phyloP scores from a whole-genome alignment of 2,329 filamentous ascomycete species.

The Aspergillus floridensis region DNA sequence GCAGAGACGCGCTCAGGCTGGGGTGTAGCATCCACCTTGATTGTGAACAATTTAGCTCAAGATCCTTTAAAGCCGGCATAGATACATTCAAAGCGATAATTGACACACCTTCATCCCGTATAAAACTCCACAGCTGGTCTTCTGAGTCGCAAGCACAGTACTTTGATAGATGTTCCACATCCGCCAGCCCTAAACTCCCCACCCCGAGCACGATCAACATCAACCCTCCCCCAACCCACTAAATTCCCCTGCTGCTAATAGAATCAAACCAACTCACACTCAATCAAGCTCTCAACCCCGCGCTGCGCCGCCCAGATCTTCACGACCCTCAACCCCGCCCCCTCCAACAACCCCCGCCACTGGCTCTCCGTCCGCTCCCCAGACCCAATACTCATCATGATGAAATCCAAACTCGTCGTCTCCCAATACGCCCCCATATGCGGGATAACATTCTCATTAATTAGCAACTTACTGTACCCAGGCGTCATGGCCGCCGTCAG shows the following conservation, averaged over 20 bases:
- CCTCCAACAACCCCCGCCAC: constrained; percentile 35
- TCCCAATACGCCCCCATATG: constrained; percentile 34
- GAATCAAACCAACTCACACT: constrained; percentile 21
- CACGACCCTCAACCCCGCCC: constrained; percentile 37
- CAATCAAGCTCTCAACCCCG: constrained; percentile 26
- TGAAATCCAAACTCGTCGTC: constrained; percentile 39
- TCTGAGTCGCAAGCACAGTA: too few relatives aligned
- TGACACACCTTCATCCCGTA: too few relatives aligned
- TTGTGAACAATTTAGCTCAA: too few relatives aligned
- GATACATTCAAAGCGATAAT: too few relatives aligned
- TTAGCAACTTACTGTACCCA: constrained; percentile 44
- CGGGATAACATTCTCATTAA: constrained; percentile 46
- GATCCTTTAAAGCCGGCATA: too few relatives aligned
- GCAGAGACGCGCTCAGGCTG: constrained; percentile 3
- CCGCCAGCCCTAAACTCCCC: too few relatives aligned
- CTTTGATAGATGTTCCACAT: too few relatives aligned
- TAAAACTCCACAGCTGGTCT: too few relatives aligned
- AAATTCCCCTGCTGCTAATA: too few relatives aligned
- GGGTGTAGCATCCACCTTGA: too few relatives aligned
- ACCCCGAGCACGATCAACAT: too few relatives aligned
- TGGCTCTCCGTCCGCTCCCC: constrained; percentile 42
- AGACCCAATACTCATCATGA: constrained; percentile 43
- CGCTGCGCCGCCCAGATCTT: constrained; percentile 29
- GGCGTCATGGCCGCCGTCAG: constrained; percentile 32
- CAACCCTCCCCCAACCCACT: too few relatives aligned